A percentile compares a stretch with the other conserved stretches of the same genome.
phyloP scores from a whole-genome alignment of 768 basidiomycete genomes.

The Rhizopogon vulgaris region DNA sequence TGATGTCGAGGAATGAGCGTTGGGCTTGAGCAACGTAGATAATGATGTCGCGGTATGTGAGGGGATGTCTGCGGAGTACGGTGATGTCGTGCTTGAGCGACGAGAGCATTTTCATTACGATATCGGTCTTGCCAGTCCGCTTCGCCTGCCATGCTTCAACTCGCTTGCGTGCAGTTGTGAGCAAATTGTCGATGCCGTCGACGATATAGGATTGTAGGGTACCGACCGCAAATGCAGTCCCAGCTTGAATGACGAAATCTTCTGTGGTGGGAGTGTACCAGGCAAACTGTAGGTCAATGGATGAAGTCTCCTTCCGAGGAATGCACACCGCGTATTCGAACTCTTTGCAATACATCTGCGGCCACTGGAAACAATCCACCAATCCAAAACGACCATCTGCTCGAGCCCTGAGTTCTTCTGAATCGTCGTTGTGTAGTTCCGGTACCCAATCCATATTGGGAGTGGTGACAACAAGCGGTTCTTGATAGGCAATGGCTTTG shows the following conservation, averaged over 20 bases:
- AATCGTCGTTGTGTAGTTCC: not conserved
- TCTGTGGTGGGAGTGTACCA: not conserved
- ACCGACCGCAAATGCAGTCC: not conserved
- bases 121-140: not conserved
- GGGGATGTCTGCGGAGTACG: too few species aligned
- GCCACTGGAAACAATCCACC: conserved; percentile 6
- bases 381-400: not conserved
- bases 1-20: conserved; percentile 6
- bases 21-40: too few species aligned
- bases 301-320: not conserved
- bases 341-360: conserved; percentile 1
- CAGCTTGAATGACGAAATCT: not conserved
- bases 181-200: not conserved
- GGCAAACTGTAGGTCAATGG: too few species aligned
- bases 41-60: too few species aligned
- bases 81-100: not conserved
- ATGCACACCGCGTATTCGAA: conserved; percentile 2
- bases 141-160: not conserved
- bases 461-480: not conserved
- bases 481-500: not conserved
- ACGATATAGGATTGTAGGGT: not conserved
- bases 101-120: not conserved
- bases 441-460: conserved; percentile 6
- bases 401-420: not conserved
- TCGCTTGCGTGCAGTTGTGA: not conserved